A percentile compares a stretch with the other conserved stretches of the same genome.
Evolutionary conservation across 257 asterid genomes (phyloP).

Genomic region (Fraxinus americana): DNA sequence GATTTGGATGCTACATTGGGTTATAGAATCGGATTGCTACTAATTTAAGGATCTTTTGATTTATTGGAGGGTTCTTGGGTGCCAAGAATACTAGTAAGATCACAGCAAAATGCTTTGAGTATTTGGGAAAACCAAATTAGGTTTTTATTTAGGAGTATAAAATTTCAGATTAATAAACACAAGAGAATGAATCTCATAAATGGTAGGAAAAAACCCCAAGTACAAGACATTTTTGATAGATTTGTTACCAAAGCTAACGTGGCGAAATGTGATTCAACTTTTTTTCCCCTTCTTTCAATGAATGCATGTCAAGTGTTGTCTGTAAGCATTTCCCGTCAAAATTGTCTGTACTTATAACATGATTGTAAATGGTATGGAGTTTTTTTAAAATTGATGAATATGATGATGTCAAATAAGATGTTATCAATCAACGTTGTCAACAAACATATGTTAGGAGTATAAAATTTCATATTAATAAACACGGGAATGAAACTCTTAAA

Average conservation of each 20-base stretch:
- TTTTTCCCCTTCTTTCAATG: too few species aligned
- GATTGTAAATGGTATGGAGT: too few species aligned
- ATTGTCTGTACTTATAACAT: too few species aligned
- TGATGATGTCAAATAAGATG: too few species aligned
- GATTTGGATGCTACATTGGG: constrained; percentile 17
- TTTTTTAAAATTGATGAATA: neutral
- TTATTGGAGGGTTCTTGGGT: constrained; percentile 24
- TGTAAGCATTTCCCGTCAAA: too few species aligned
- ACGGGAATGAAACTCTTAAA: constrained; percentile 35
- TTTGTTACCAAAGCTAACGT: too few species aligned
- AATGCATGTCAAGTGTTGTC: too few species aligned
- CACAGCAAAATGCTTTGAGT: constrained; percentile 38
- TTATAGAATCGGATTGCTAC: constrained; percentile 15
- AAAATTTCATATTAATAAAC: constrained; percentile 51
- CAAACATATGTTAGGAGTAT: constrained; percentile 15
- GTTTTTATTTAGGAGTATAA: constrained; percentile 35
- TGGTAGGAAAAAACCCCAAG: too few species aligned
- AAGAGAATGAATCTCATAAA: constrained; percentile 37
- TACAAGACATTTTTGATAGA: too few species aligned
- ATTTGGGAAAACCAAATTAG: constrained; percentile 43
- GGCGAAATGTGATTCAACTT: too few species aligned
- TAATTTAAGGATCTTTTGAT: constrained; percentile 18
- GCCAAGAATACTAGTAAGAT: constrained; percentile 43
- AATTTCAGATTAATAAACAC: constrained; percentile 51
- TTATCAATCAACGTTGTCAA: too few species aligned